phyloP scores from a whole-genome alignment of 2,329 filamentous ascomycete genomes.

The Fusarium sarcochroum region DNA sequence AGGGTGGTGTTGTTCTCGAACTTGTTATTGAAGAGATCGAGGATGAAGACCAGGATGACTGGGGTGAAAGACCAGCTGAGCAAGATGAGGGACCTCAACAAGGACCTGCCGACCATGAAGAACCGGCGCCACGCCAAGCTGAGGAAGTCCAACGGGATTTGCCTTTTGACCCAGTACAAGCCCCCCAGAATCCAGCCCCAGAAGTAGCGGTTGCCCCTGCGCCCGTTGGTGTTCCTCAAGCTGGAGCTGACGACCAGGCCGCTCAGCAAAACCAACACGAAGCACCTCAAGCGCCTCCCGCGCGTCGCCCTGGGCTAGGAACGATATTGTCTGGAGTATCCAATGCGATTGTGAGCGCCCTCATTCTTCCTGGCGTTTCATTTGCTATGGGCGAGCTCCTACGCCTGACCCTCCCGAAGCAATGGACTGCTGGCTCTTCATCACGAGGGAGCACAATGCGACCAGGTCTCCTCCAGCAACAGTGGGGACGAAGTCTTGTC shows the following conservation, averaged over 20 bases:
- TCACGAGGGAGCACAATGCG: constrained; percentile 52
- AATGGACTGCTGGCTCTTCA: constrained; percentile 70
- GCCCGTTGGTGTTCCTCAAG: constrained; percentile 10
- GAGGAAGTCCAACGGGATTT: constrained; percentile 10
- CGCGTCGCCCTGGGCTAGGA: constrained; percentile 53
- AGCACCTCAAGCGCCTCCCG: constrained; percentile 54
- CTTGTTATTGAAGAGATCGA: constrained; percentile 53
- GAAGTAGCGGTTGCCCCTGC: neutral
- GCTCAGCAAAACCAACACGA: constrained; percentile 48
- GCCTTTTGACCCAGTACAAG: constrained; percentile 9
- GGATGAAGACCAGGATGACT: constrained; percentile 60
- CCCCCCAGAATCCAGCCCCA: constrained; percentile 1
- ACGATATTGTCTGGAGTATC: constrained; percentile 59
- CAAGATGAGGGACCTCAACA: constrained; percentile 29
- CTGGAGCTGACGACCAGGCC: constrained; percentile 9
- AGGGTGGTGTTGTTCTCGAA: constrained; percentile 52
- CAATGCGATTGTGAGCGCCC: constrained; percentile 65
- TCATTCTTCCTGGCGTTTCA: constrained; percentile 87
- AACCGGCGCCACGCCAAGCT: neutral
- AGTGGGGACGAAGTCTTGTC: constrained; percentile 90
- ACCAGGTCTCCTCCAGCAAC: constrained; percentile 81
- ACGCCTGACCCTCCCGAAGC: constrained; percentile 74
- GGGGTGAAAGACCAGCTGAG: constrained; percentile 40
- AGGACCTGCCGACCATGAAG: constrained; percentile 14
- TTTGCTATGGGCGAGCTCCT: constrained; percentile 83